Conservation (phyloP, 2,329 filamentous ascomycete species). For the Phyllosticta paracitricarpa region DNA sequence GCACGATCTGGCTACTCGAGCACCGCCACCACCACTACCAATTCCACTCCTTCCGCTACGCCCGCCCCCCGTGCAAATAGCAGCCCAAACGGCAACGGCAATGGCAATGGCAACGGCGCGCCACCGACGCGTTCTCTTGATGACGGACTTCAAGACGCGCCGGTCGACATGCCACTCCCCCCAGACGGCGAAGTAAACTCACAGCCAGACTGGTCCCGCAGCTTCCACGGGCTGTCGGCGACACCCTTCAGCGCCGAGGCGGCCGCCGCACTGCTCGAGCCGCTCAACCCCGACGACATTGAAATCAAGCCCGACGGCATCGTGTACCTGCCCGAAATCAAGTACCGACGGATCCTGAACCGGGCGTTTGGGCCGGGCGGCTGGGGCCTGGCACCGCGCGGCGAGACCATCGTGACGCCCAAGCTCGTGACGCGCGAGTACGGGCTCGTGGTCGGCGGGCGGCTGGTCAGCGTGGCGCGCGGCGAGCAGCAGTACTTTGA, state of each 20-base stretch:
- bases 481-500: slow-evolving; percentile 93
- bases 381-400: slow-evolving; percentile 85
- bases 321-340: slow-evolving; percentile 94
- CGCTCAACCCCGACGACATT: slow-evolving; percentile 63
- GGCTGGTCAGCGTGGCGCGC: slow-evolving; percentile 77
- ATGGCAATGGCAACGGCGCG: slow-evolving; percentile 4
- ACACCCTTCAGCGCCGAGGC: slow-evolving; percentile 62
- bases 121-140: slow-evolving; percentile 32
- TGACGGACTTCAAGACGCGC: slow-evolving; percentile 39
- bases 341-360: slow-evolving; percentile 87
- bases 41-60: slow-evolving; percentile 13
- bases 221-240: slow-evolving; percentile 68
- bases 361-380: slow-evolving; percentile 86
- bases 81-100: slow-evolving; percentile 3
- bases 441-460: slow-evolving; percentile 75
- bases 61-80: slow-evolving; percentile 13
- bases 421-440: slow-evolving; percentile 83
- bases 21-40: neutral
- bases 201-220: slow-evolving; percentile 66
- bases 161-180: slow-evolving; percentile 14
- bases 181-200: slow-evolving; percentile 36
- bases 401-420: slow-evolving; percentile 75
- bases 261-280: slow-evolving; percentile 56
- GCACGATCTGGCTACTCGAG: neutral
- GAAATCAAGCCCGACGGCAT: slow-evolving; percentile 98